phyloP scores from a whole-genome alignment of 192 early-diverging fungal genomes.

The Physocladia obscura region DNA sequence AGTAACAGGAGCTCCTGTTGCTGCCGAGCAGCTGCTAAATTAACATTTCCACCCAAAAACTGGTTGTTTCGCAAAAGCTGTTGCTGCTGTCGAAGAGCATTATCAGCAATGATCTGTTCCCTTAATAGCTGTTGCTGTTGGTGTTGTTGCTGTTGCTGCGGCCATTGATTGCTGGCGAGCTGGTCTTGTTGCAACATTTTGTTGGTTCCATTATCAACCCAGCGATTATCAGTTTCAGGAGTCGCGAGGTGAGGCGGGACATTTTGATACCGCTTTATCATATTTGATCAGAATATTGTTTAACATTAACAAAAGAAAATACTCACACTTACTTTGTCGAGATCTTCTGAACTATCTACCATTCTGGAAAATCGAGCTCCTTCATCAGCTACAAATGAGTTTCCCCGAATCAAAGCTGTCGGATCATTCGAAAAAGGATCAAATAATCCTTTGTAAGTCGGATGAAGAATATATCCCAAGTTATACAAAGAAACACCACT shows the following conservation, averaged over 20 bases:
- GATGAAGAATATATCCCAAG: conserved; percentile 44
- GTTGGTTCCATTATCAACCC: conserved; percentile 6
- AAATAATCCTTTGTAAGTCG: conserved; percentile 51
- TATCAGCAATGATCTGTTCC: conserved; percentile 20
- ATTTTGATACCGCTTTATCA: neutral
- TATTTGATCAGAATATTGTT: neutral
- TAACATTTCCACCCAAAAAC: neutral
- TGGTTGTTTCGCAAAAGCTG: conserved; percentile 3
- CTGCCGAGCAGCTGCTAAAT: neutral
- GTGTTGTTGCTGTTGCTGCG: conserved; percentile 8
- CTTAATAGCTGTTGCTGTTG: conserved; percentile 20
- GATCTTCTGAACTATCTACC: neutral
- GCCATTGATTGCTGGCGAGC: conserved; percentile 4
- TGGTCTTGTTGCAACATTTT: conserved; percentile 5
- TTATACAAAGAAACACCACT: conserved; percentile 23
- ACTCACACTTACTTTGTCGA: neutral
- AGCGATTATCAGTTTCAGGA: conserved; percentile 5
- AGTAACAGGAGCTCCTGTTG: conserved; percentile 31
- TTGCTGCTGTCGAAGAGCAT: conserved; percentile 16
- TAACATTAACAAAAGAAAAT: neutral
- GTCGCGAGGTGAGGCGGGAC: neutral
- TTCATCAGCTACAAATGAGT: neutral
- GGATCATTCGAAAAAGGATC: conserved; percentile 51
- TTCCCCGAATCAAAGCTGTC: conserved; percentile 23
- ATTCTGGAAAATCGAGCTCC: neutral